These are phyloP conservation scores for Capronia americana DNA, from an alignment of 2,329 filamentous ascomycete genomes.

Conservation along the genomic window DNA sequence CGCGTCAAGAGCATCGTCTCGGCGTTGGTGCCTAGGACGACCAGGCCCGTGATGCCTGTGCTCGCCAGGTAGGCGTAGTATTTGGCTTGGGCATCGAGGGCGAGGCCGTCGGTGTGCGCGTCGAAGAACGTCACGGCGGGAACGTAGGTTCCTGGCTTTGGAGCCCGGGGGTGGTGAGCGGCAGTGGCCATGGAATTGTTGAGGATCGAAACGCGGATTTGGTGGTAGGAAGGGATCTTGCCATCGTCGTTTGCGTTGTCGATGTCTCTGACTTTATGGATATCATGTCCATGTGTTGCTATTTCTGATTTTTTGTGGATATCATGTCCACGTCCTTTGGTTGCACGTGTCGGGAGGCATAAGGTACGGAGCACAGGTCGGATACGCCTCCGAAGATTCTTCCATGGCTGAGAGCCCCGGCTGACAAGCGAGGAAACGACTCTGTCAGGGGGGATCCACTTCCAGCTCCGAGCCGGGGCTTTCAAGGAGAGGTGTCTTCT, in stretches of 20 bases:
- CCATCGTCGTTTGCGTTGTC: not conserved
- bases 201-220: not conserved
- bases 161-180: not conserved
- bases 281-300: not conserved
- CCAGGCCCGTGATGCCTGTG: constrained; percentile 59
- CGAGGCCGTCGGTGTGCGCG: constrained; percentile 55
- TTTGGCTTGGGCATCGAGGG: constrained; percentile 55
- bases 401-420: not conserved
- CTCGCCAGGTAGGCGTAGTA: constrained; percentile 60
- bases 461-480: not conserved
- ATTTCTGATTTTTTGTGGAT: not conserved
- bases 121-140: constrained; percentile 63
- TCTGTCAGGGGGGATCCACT: too few species aligned
- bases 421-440: too few species aligned
- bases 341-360: not conserved
- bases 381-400: not conserved
- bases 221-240: not conserved
- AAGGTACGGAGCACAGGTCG: not conserved
- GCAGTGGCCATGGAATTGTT: not conserved
- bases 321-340: not conserved
- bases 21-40: constrained; percentile 62
- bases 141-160: constrained; percentile 56
- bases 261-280: not conserved
- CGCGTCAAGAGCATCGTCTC: constrained; percentile 64
- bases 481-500: not conserved